Base-by-base conservation (phyloP, 331 rosid species). In the Acacia concinna region DNA sequence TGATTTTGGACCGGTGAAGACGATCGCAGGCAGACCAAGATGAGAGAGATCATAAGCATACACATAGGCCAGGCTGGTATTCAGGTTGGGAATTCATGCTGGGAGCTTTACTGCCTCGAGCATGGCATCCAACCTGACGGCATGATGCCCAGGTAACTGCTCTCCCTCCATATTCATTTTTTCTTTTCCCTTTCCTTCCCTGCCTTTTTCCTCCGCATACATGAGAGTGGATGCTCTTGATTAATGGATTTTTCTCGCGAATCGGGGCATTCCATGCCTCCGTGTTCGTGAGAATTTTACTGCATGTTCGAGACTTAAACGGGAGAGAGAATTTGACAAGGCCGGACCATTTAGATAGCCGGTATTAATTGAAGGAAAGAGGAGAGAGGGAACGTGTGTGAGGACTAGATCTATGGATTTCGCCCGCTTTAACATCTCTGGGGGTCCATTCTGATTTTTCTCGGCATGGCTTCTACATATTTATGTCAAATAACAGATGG, bases 21-120 rank as follows among this genome's bases (percentile, higher is more conserved):
- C 1, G 31, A 54, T 57, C 69, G 17, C 27, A 3, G 5, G 20
- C 11, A 70, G 8, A 0, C 59, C 65, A 81, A 62, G 27, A 90
- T 90, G 96, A 91, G 99, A 43, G 99, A 96, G 75, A 93, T 96
- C 3, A 96, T 96, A 57, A 96, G 99, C 90, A 89, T 96, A 47
- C 99, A 96, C 86, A 96, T 96, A 8, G 99, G 99, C 28, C 99
- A 96, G 46, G 99, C 99, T 25, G 99, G 99, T 4, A 96, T 96
- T 57, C 99, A 96, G 79, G 99, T 96, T 14, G 99, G 99, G 0
- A 96, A 96, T 68, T 96, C 99, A 0, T 95, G 99, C 81, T 95
- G 99, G 99, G 99, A 95, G 84, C 99, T 95, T 20, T 95, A 95
- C 83, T 95, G 99, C 65, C 99, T 95, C 47, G 99, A 95, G 70